Percentiles rank a stretch among this genome's conserved stretches.
Conservation (phyloP, 2,329 filamentous ascomycete genomes). For the Xylaria hypoxylon region DNA sequence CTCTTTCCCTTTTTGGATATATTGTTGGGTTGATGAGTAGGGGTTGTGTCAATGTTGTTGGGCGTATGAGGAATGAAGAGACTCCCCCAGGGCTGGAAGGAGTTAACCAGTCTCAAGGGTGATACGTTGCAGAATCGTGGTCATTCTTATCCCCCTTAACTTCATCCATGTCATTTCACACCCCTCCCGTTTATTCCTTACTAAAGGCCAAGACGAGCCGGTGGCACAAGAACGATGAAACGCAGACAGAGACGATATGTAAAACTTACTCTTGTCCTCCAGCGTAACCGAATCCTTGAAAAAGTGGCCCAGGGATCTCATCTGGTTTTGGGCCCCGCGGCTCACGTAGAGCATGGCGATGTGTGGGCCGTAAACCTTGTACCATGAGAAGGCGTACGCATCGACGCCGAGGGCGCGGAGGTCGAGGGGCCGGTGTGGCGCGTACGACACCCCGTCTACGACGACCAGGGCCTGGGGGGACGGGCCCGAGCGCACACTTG, state of each 20-base stretch:
- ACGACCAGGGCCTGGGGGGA: slow-evolving; percentile 70
- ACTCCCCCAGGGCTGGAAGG: background rate
- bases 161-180: too few species aligned
- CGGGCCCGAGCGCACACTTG: slow-evolving; percentile 45
- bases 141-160: slow-evolving; percentile 41
- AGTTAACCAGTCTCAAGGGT: slow-evolving; percentile 51
- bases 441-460: slow-evolving; percentile 82
- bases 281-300: slow-evolving; percentile 69
- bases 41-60: background rate
- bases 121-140: background rate
- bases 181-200: too few species aligned
- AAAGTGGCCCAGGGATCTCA: slow-evolving; percentile 68
- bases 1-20: too few species aligned
- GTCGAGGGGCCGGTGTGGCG: slow-evolving; percentile 77
- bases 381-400: slow-evolving; percentile 84
- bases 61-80: too few species aligned
- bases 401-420: slow-evolving; percentile 76
- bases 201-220: too few species aligned
- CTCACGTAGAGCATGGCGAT: slow-evolving; percentile 77
- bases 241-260: too few species aligned
- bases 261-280: slow-evolving; percentile 63
- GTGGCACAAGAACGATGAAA: background rate
- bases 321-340: slow-evolving; percentile 63
- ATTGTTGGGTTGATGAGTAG: too few species aligned
- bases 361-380: slow-evolving; percentile 85